These are phyloP conservation scores for Fusarium foetens DNA, from an alignment of 2,329 filamentous ascomycete species.

Conservation along the genomic window DNA sequence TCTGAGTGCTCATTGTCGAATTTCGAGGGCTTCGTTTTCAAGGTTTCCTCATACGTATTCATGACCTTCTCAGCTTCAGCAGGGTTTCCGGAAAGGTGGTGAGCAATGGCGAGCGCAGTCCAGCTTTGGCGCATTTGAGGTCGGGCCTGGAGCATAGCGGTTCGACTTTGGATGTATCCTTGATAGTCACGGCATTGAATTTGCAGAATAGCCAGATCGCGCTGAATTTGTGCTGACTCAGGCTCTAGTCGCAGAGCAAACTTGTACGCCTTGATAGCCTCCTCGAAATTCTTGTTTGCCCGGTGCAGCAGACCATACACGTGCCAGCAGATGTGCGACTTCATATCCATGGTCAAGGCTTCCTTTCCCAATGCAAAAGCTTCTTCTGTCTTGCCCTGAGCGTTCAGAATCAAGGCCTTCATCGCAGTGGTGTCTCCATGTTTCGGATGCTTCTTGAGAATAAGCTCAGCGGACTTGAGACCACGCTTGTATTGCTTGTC, in stretches of 20 bases:
- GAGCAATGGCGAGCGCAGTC: conserved; percentile 95
- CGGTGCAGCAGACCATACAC: conserved; percentile 96
- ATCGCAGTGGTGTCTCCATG: conserved; percentile 99
- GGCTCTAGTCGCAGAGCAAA: conserved; percentile 93
- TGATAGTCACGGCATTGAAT: conserved; percentile 96
- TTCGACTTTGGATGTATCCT: conserved; percentile 91
- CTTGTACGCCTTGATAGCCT: conserved; percentile 99
- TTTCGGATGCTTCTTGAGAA: conserved; percentile 91
- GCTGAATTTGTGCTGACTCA: conserved; percentile 92
- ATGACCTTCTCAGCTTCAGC: conserved; percentile 89
- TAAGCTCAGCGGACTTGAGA: conserved; percentile 94
- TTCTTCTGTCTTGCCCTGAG: conserved; percentile 90
- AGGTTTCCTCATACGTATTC: conserved; percentile 90
- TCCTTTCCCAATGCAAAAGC: conserved; percentile 93
- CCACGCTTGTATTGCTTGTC: conserved; percentile 97
- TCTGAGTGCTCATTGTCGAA: conserved; percentile 93
- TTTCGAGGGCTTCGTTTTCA: conserved; percentile 82
- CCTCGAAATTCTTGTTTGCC: conserved; percentile 96
- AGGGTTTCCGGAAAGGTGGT: conserved; percentile 89
- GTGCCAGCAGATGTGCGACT: conserved; percentile 99
- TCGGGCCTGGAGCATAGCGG: conserved; percentile 85
- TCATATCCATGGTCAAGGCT: conserved; percentile 95
- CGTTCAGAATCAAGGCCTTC: conserved; percentile 97
- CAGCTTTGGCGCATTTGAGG: conserved; percentile 90
- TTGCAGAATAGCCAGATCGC: conserved; percentile 92